phyloP scores from a whole-genome alignment of 1,139 yeast species.

The Kodamaea arcana region DNA sequence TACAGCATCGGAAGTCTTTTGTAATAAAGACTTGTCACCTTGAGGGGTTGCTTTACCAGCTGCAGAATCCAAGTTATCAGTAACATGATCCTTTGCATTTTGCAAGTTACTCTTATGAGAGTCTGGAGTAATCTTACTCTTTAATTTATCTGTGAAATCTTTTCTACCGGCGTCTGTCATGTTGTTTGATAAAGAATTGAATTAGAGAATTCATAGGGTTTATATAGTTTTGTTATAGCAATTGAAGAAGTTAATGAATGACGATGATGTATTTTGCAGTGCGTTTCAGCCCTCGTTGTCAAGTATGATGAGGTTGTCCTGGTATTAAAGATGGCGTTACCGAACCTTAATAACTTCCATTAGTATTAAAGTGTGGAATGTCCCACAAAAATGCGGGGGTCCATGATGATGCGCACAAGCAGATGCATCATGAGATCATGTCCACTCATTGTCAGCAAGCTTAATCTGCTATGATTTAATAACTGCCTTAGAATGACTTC shows the following conservation, averaged over 20 bases:
- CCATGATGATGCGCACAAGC: no score
- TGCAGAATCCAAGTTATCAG: slow-evolving; percentile 61
- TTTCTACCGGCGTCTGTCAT: slow-evolving; percentile 84
- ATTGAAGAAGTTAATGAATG: not conserved
- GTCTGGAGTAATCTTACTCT: slow-evolving; percentile 71
- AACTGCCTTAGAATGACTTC: no score
- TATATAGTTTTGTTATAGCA: not conserved
- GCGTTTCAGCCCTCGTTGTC: no score
- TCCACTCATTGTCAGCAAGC: no score
- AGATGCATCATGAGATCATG: no score
- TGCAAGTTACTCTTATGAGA: slow-evolving; percentile 61
- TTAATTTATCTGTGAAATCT: slow-evolving; percentile 60
- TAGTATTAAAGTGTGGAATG: no score
- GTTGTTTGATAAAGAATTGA: slow-evolving; percentile 2
- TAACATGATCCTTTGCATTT: slow-evolving; percentile 66
- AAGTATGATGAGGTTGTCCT: no score
- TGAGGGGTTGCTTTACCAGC: slow-evolving; percentile 61
- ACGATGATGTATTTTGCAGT: no score
- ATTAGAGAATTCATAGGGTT: not conserved
- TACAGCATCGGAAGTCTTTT: slow-evolving; percentile 56
- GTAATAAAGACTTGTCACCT: slow-evolving; percentile 61
- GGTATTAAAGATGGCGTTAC: no score
- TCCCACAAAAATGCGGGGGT: no score
- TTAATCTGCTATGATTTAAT: no score
- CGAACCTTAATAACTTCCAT: no score